Conservation (phyloP, 2,329 filamentous ascomycete genomes). For the Metarhizium anisopliae region DNA sequence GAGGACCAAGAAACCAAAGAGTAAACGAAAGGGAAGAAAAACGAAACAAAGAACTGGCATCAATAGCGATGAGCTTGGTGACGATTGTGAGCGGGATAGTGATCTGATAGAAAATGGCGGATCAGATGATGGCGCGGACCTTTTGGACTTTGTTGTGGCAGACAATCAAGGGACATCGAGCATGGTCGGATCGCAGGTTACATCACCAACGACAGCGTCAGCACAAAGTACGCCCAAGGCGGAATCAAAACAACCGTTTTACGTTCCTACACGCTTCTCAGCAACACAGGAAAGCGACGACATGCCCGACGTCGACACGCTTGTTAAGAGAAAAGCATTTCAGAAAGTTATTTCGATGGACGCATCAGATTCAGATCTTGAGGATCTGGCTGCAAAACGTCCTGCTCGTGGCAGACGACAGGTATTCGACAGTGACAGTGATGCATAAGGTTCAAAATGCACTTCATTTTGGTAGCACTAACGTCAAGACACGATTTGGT, state of each 20-base stretch:
- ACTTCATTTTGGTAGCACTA: background rate
- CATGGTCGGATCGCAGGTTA: constrained; percentile 20
- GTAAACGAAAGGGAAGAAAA: constrained; percentile 14
- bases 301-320: constrained; percentile 24
- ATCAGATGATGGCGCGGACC: constrained; percentile 39
- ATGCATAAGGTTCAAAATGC: constrained; percentile 10
- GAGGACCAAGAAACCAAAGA: constrained; percentile 12
- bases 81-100: constrained; percentile 42
- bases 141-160: constrained; percentile 49
- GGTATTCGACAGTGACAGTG: constrained; percentile 22
- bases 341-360: background rate
- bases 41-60: constrained; percentile 19
- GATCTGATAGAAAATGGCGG: constrained; percentile 36
- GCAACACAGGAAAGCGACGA: constrained; percentile 33
- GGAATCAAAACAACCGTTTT: constrained; percentile 22
- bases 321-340: constrained; percentile 11
- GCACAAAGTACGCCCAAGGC: constrained; percentile 11
- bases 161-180: constrained; percentile 34
- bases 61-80: constrained; percentile 38
- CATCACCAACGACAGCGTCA: constrained; percentile 15
- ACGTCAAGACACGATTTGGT: background rate
- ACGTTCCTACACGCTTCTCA: constrained; percentile 27
- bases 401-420: constrained; percentile 17
- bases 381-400: constrained; percentile 11
- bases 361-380: constrained; percentile 11